Percentiles rank a stretch among this genome's conserved stretches.
phyloP scores from a whole-genome alignment of 257 asterid species.

The Oldenlandia corymbosa region DNA sequence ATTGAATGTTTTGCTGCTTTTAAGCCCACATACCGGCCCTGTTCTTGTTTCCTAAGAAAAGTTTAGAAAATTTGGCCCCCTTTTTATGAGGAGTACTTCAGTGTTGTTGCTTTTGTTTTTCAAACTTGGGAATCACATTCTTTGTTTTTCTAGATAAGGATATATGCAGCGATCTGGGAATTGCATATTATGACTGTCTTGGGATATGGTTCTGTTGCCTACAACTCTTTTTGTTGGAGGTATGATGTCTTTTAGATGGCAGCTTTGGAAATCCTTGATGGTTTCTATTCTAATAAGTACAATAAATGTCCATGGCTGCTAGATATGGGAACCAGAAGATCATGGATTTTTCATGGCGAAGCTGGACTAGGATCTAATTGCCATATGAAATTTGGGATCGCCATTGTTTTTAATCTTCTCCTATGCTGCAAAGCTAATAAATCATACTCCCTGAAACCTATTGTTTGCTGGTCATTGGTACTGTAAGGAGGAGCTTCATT shows the following conservation, averaged over 20 bases:
- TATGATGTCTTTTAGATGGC: conserved; percentile 64
- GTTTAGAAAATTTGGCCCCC: conserved; percentile 21
- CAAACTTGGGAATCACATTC: conserved; percentile 39
- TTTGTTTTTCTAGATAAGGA: conserved; percentile 71
- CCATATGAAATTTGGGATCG: conserved; percentile 49
- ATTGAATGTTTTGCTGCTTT: conserved; percentile 2
- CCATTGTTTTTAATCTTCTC: conserved; percentile 40
- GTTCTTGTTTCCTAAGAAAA: conserved; percentile 5
- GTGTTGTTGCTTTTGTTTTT: conserved; percentile 16
- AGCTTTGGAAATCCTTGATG: conserved; percentile 65
- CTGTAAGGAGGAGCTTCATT: conserved; percentile 29
- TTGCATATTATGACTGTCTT: conserved; percentile 71
- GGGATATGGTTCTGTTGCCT: conserved; percentile 68
- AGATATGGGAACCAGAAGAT: conserved; percentile 73
- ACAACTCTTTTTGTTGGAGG: conserved; percentile 74
- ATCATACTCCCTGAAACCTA: conserved; percentile 23
- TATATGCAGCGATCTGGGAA: conserved; percentile 74
- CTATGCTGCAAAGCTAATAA: conserved; percentile 32
- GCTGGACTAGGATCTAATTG: conserved; percentile 76
- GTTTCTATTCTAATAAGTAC: conserved; percentile 77
- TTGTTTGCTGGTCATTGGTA: conserved; percentile 31
- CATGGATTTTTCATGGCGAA: conserved; percentile 68
- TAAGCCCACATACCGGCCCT: not conserved
- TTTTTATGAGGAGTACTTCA: conserved; percentile 16
- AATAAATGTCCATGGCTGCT: conserved; percentile 84